phyloP scores from a whole-genome alignment of 2,329 filamentous ascomycete species.

The Aspergillus hiratsukae region DNA sequence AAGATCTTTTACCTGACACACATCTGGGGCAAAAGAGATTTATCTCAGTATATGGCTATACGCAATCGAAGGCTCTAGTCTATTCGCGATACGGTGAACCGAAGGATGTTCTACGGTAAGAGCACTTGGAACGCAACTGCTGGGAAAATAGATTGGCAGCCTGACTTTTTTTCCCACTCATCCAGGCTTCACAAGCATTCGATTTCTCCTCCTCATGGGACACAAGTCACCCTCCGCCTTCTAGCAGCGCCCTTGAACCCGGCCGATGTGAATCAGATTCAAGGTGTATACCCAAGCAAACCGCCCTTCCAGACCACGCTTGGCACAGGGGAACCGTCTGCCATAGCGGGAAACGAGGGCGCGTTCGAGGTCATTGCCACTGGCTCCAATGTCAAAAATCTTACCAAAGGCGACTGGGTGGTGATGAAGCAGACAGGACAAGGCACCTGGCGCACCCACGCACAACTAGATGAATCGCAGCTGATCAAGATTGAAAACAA shows the following conservation, averaged over 20 bases:
- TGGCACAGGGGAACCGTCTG: slow-evolving; percentile 70
- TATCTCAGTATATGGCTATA: slow-evolving; percentile 48
- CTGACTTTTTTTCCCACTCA: not conserved
- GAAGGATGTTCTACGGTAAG: slow-evolving; percentile 44
- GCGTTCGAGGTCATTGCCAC: slow-evolving; percentile 81
- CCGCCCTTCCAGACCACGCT: slow-evolving; percentile 71
- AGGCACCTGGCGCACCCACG: slow-evolving; percentile 94
- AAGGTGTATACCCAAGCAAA: slow-evolving; percentile 89
- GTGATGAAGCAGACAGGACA: slow-evolving; percentile 78
- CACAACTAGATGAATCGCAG: slow-evolving; percentile 57
- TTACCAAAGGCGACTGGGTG: slow-evolving; percentile 84
- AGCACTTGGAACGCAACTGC: not conserved
- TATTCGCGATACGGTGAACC: slow-evolving; percentile 48
- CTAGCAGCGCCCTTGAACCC: slow-evolving; percentile 93
- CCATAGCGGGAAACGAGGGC: slow-evolving; percentile 69
- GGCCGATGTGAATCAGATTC: slow-evolving; percentile 95
- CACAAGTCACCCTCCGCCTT: slow-evolving; percentile 72
- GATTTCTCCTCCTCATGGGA: slow-evolving; percentile 50
- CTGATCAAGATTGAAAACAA: slow-evolving; percentile 68
- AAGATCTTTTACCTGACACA: slow-evolving; percentile 8
- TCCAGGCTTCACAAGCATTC: slow-evolving; percentile 45
- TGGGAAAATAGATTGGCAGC: not conserved
- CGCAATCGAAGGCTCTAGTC: slow-evolving; percentile 46
- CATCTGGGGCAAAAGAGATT: slow-evolving; percentile 26
- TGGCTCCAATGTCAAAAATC: slow-evolving; percentile 57